Conservation (phyloP, 306 rosid species). For the Carpinus fangiana region DNA sequence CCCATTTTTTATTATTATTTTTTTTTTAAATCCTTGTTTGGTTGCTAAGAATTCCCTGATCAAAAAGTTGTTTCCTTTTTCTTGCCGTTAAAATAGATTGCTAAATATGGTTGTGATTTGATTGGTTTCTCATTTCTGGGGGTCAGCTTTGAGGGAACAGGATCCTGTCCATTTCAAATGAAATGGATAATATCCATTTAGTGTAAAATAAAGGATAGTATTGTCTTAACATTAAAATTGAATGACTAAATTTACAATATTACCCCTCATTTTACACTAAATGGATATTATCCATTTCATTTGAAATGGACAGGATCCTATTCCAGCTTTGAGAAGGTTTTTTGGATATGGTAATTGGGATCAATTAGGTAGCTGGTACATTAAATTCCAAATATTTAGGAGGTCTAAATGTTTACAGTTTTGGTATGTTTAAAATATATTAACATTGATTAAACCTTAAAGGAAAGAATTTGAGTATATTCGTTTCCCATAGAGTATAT, state of each 20-base stretch:
- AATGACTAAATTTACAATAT: no score
- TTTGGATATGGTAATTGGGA: background rate
- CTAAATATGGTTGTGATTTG: background rate
- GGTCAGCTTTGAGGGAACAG: no score
- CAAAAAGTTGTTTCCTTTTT: background rate
- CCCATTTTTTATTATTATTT: background rate
- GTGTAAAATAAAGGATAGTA: no score
- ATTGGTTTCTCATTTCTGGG: background rate
- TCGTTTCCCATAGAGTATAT: background rate
- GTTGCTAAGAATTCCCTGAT: background rate
- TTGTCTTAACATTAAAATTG: no score
- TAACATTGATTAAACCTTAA: no score
- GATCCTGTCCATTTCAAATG: no score
- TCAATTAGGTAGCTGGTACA: background rate
- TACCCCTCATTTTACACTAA: no score
- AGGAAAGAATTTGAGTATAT: background rate
- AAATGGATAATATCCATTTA: no score
- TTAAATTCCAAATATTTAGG: background rate
- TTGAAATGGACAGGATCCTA: no score
- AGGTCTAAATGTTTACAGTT: background rate
- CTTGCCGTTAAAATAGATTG: background rate
- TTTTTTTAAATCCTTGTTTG: background rate
- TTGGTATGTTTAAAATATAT: no score
- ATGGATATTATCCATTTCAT: no score
- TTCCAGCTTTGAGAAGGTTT: background rate